Base-by-base conservation (phyloP, 139 green algal genomes). In the Auxenochlorella pyrenoidosa region DNA sequence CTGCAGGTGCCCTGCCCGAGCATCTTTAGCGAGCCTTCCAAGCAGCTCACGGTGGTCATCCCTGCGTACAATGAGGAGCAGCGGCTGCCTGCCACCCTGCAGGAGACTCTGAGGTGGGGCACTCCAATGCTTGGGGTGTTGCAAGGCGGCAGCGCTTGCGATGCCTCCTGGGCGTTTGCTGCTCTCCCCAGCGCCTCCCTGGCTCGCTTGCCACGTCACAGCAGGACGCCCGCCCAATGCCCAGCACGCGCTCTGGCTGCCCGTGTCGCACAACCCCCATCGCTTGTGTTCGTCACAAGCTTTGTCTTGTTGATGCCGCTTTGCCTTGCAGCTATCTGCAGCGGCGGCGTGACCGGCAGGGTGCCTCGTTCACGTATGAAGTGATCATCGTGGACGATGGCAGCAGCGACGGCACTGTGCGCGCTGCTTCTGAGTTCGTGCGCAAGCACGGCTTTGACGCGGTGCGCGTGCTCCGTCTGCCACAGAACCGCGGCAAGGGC, bases 351-450 rank as follows among this genome's bases (percentile, higher is more conserved):
- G 93, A 97, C 79, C 82, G 83, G 43, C 80, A 95, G 76, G 96
- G 94, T 6, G 91, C 95, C 2, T 86, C 92, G 40, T 98, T 99
- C 88, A 98, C 96, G 0, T 98, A 95, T 43, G 96, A 99, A 83
- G 90, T 99, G 10, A 94, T 99, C 43, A 91, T 99, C 8, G 97
- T 99, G 44, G 97, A 99, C 85, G 97, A 99, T 73, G 97, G 97
- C 79, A 98, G 94, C 92, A 93, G 66, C 30, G 97, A 99, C 78
- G 88, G 68, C 60, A 99, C 97, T 4, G 83, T 78, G 28, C 43
- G 78, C 0, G 90, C 93, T 4, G 96, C 92, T 18, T 91, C 91
- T 34, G 85, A 93, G 30, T 98, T 94, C 90, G 92, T 96, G 0
- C 85, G 90, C 38, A 87, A 90, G 75, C 88, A 96, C 47, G 94